These are phyloP conservation scores for Yamagishiella unicocca DNA, from an alignment of 139 green algal genomes.

Conservation along the genomic window DNA sequence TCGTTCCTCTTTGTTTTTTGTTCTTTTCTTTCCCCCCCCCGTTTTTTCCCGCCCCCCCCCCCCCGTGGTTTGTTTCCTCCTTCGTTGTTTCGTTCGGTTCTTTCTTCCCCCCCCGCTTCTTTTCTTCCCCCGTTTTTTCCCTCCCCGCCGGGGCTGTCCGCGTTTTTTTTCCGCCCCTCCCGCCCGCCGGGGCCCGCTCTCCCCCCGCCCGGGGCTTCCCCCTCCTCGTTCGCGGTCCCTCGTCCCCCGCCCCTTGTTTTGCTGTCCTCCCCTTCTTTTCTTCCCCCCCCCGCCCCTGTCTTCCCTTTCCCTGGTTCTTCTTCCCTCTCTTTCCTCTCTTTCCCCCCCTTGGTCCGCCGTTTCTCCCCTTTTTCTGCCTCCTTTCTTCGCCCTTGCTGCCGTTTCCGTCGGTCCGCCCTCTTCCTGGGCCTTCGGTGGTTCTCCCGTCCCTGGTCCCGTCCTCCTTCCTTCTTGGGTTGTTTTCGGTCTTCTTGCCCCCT, in stretches of 20 bases:
- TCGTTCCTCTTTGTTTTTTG: not conserved
- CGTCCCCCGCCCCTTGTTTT: not conserved
- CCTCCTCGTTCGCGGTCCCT: too few relatives aligned
- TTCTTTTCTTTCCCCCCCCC: not conserved
- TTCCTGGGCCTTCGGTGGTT: not conserved
- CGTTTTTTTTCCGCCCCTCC: not conserved
- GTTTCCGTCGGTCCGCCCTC: not conserved
- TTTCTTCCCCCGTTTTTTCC: not conserved
- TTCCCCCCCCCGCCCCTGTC: not conserved
- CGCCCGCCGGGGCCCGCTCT: too few relatives aligned
- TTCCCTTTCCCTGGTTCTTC: not conserved
- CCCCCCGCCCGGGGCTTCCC: too few relatives aligned
- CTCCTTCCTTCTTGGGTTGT: not conserved
- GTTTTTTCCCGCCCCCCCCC: not conserved
- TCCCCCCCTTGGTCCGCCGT: not conserved
- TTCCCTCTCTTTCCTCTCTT: not conserved
- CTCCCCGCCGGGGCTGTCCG: too few relatives aligned
- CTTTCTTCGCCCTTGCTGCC: not conserved
- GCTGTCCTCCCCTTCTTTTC: too few relatives aligned
- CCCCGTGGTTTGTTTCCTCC: not conserved
- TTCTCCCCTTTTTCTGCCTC: not conserved
- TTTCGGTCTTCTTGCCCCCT: not conserved
- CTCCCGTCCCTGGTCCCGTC: not conserved
- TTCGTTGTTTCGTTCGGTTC: not conserved
- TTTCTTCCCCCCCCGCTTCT: not conserved